Conservation (phyloP, 768 basidiomycete species). For the Fomitopsis serialis region DNA sequence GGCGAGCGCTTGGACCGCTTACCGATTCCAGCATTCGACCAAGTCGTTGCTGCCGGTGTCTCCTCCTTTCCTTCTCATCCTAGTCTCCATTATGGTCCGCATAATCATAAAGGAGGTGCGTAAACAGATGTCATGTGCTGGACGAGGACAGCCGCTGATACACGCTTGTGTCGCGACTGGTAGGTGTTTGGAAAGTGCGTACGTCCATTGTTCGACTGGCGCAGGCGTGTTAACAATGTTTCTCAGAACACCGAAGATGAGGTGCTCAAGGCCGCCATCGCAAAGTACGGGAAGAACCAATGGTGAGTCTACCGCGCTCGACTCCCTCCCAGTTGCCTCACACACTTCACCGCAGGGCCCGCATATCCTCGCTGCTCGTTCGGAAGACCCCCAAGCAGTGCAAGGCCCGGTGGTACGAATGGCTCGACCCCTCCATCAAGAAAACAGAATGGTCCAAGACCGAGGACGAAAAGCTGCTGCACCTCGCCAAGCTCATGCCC, state of each 20-base stretch:
- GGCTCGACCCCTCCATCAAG: constrained; percentile 98
- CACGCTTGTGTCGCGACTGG: background rate
- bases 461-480: constrained; percentile 97
- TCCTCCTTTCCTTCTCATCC: background rate
- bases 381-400: constrained; percentile 99
- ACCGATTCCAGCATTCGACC: background rate
- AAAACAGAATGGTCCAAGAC: constrained; percentile 99
- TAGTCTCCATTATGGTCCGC: constrained; percentile 67
- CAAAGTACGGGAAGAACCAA: constrained; percentile 96
- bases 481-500: constrained; percentile 97
- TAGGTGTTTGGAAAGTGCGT: constrained; percentile 79
- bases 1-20: background rate
- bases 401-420: constrained; percentile 99
- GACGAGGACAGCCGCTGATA: background rate
- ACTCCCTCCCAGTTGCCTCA: background rate
- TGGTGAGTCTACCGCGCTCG: constrained; percentile 50
- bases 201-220: background rate
- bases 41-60: background rate
- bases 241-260: constrained; percentile 92
- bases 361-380: constrained; percentile 95
- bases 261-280: constrained; percentile 97
- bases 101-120: constrained; percentile 90
- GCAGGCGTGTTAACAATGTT: constrained; percentile 10
- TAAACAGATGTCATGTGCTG: constrained; percentile 3
- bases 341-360: constrained; percentile 57